Percentiles rank a stretch among this genome's conserved stretches.
Conservation (phyloP, 148 eudicot species). For the Amaranthus hypochondriacus region DNA sequence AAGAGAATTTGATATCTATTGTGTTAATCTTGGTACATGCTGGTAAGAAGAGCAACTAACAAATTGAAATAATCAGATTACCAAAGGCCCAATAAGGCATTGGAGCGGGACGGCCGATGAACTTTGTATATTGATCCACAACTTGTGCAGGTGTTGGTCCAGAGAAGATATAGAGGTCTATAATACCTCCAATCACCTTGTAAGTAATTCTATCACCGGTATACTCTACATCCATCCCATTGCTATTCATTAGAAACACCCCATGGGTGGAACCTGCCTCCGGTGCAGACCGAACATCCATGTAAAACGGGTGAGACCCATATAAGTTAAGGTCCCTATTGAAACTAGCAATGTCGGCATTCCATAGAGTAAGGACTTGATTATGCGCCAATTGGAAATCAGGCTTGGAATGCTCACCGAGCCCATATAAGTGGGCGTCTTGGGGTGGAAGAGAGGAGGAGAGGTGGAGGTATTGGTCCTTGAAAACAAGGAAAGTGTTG, state of each 20-base stretch:
- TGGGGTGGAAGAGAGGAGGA: conserved; percentile 35
- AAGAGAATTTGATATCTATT: too few species aligned
- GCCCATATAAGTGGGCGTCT: conserved; percentile 40
- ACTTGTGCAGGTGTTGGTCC: conserved; percentile 39
- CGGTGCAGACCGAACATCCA: conserved; percentile 39
- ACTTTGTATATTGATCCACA: conserved; percentile 43
- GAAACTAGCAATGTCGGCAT: conserved; percentile 36
- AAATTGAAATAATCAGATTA: conserved; percentile 10
- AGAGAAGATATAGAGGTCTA: conserved; percentile 47
- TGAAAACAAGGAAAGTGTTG: conserved; percentile 30
- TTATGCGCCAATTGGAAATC: conserved; percentile 31
- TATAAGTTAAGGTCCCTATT: conserved; percentile 38
- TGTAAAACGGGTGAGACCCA: conserved; percentile 54
- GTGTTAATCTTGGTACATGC: too few species aligned
- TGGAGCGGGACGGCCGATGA: conserved; percentile 49
- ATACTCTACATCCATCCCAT: conserved; percentile 57
- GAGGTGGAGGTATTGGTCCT: conserved; percentile 43
- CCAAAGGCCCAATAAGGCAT: conserved; percentile 68
- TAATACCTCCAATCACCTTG: conserved; percentile 47
- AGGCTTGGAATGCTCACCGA: conserved; percentile 50
- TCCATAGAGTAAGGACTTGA: conserved; percentile 47
- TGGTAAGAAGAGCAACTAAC: neutral
- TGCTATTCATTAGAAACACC: conserved; percentile 42
- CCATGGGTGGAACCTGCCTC: conserved; percentile 39
- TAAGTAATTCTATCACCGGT: conserved; percentile 43